A percentile compares a stretch with the other conserved stretches of the same genome.
Conservation (phyloP, 306 rosid species). For the Pyrus bretschneideri region DNA sequence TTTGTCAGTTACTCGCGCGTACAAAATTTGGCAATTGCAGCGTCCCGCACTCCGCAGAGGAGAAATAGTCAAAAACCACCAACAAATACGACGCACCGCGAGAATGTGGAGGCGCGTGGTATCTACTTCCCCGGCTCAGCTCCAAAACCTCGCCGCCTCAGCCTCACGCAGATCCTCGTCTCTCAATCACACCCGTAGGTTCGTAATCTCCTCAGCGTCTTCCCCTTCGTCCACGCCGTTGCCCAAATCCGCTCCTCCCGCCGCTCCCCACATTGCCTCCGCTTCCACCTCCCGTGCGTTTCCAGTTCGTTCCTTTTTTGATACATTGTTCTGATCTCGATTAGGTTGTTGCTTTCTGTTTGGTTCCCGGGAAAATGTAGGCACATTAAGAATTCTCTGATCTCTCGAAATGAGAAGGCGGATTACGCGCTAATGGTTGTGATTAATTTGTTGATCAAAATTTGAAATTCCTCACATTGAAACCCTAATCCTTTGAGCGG, state of each 20-base stretch:
- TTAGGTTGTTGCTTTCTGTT: background rate
- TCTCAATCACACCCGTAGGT: conserved; percentile 7
- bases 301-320: background rate
- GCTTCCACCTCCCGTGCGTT: conserved; percentile 1
- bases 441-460: background rate
- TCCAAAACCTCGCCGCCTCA: conserved; percentile 5
- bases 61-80: background rate
- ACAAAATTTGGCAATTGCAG: background rate
- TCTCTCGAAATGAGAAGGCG: background rate
- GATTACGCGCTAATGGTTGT: background rate
- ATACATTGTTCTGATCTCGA: background rate
- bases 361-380: background rate
- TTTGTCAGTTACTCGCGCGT: background rate
- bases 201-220: conserved; percentile 4
- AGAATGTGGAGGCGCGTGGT: conserved; percentile 28
- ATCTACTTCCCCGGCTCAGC: conserved; percentile 2
- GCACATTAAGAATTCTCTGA: background rate
- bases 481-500: background rate
- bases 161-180: conserved; percentile 9
- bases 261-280: background rate
- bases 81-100: background rate
- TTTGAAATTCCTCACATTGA: background rate
- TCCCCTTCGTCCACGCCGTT: conserved; percentile 10
- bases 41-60: background rate
- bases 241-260: conserved; percentile 4